A percentile compares a stretch with the other conserved stretches of the same genome.
phyloP scores from a whole-genome alignment of 2,329 filamentous ascomycete species.

The Talaromyces rugulosus region DNA sequence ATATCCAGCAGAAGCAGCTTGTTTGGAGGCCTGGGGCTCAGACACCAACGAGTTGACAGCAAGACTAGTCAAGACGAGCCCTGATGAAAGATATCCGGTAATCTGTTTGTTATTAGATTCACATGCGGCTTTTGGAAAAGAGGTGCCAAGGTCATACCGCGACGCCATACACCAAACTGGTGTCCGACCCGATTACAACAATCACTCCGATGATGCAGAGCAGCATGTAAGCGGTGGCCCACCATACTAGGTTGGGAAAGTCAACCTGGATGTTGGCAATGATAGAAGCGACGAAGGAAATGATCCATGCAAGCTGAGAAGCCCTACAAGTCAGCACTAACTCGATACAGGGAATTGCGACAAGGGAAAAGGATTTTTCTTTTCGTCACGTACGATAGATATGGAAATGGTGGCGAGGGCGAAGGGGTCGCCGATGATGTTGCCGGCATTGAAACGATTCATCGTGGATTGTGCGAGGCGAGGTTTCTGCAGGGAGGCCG shows the following conservation, averaged over 20 bases:
- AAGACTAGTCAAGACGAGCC: slow-evolving; percentile 79
- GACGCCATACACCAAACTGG: slow-evolving; percentile 82
- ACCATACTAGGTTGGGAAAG: slow-evolving; percentile 91
- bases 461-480: slow-evolving; percentile 24
- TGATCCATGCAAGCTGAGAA: slow-evolving; percentile 83
- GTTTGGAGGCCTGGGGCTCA: slow-evolving; percentile 61
- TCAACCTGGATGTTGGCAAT: slow-evolving; percentile 56
- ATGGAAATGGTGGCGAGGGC: slow-evolving; percentile 93
- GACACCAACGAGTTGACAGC: slow-evolving; percentile 85
- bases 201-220: slow-evolving; percentile 76
- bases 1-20: slow-evolving; percentile 87
- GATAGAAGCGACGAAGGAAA: slow-evolving; percentile 82
- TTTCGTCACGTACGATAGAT: slow-evolving; percentile 64
- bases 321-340: slow-evolving; percentile 17
- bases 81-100: slow-evolving; percentile 79
- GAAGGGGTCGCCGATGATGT: slow-evolving; percentile 94
- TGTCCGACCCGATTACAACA: slow-evolving; percentile 77
- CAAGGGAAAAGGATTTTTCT: background rate
- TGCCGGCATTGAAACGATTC: slow-evolving; percentile 68
- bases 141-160: slow-evolving; percentile 56
- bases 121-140: background rate
- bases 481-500: background rate
- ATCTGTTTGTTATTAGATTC: slow-evolving; percentile 46
- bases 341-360: background rate
- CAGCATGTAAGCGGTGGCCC: slow-evolving; percentile 80